A percentile compares a stretch with the other conserved stretches of the same genome.
phyloP scores from a whole-genome alignment of 805 yeast genomes.

The Novakomyces olei region DNA sequence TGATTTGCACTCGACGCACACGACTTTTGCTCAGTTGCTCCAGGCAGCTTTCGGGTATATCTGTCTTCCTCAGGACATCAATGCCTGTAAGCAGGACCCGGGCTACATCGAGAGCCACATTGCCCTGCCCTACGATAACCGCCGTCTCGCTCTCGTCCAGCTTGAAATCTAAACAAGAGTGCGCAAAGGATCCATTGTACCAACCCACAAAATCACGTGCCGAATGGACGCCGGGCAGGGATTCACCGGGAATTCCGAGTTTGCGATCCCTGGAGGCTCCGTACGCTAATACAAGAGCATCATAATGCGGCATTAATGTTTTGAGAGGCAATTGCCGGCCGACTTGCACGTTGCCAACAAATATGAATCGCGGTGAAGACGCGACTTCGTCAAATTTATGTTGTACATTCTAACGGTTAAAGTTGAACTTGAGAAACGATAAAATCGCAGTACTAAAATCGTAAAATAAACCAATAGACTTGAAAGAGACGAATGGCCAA shows the following conservation, averaged over 20 bases:
- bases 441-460: too few relatives aligned
- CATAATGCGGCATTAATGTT: conserved; percentile 32
- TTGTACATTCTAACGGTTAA: conserved; percentile 19
- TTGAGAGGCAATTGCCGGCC: conserved; percentile 39
- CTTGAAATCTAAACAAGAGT: conserved; percentile 28
- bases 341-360: conserved; percentile 48
- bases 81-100: conserved; percentile 46
- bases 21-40: conserved; percentile 27
- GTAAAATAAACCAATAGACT: conserved; percentile 7
- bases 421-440: too few relatives aligned
- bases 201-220: conserved; percentile 83
- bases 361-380: conserved; percentile 23
- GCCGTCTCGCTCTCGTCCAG: conserved; percentile 40
- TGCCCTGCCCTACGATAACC: conserved; percentile 85
- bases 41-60: conserved; percentile 43
- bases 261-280: conserved; percentile 44
- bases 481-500: conserved; percentile 10
- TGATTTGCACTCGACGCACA: conserved; percentile 44
- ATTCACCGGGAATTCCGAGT: conserved; percentile 36
- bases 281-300: conserved; percentile 58
- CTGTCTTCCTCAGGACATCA: conserved; percentile 43
- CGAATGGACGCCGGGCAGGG: conserved; percentile 40
- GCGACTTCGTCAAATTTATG: conserved; percentile 42
- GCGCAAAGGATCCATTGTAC: conserved; percentile 80
- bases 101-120: conserved; percentile 83